Evolutionary conservation across 768 basidiomycete genomes (phyloP), one percentile per base, ranked within the genome.

Genomic region (Mrakia gelida): DNA sequence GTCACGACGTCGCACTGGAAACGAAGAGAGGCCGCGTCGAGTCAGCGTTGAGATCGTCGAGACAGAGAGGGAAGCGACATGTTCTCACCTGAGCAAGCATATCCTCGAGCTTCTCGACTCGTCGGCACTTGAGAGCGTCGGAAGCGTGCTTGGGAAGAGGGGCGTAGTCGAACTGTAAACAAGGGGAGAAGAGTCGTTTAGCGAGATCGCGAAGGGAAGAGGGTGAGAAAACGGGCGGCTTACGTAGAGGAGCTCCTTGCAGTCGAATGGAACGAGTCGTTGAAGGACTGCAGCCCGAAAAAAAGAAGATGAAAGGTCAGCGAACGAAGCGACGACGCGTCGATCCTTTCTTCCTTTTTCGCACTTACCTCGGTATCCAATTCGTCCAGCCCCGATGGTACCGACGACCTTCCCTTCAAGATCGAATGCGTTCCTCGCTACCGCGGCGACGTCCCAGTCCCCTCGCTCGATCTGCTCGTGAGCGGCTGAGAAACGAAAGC

Each of bases 361-460:
- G 73, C n/a, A 62, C 43, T 62, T 18, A 76, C 83, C 92, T 82
- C 92, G 90, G 87, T 92, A 94, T 9, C 94, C 94, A 83, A 95
- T 95, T 75, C 90, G 86, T 41, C 90, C 90, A 49, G 83, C 83
- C 30, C 93, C 94, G 79, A 97, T 92, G 63, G 94, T 95, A 26
- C 94, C 94, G 75, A 95, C 90, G 75, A 94, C 91, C 86, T 96
- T 97, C 83, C 88, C 89, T 85, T 96, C 95, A 79, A 97, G 86
- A 84, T 96, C 95, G 82, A 88, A 96, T 18, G 94, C 91, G 81
- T 91, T 90, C 80, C 93, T 89, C 3, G 92, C 93, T 80, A 93
- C 85, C 2, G 91, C 88, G 26, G 92, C 92, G 71, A 94, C 93
- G 84, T 91, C 87, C 94, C 95, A 96, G 81, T 92, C 91, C 65